These are phyloP conservation scores for Spathaspora hagerdaliae DNA, from an alignment of 805 yeast genomes.

Conservation along the genomic window DNA sequence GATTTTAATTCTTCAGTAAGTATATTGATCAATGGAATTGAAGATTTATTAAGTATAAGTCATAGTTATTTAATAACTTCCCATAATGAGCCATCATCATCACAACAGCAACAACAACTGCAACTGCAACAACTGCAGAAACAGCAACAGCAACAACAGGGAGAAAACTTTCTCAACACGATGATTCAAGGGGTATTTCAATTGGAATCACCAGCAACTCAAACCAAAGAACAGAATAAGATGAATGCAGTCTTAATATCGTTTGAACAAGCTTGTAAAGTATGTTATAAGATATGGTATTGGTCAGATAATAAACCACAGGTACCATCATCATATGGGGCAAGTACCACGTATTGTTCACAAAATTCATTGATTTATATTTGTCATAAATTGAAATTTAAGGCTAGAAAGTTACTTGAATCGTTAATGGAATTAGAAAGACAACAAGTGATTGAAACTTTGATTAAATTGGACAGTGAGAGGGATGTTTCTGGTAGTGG, in stretches of 20 bases:
- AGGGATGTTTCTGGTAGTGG: too few species aligned
- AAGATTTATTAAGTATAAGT: slow-evolving; percentile 56
- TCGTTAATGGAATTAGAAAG: slow-evolving; percentile 65
- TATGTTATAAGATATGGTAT: slow-evolving; percentile 65
- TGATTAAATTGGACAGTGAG: slow-evolving; percentile 40
- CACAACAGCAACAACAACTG: background rate
- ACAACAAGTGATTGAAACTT: slow-evolving; percentile 63
- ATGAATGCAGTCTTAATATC: slow-evolving; percentile 57
- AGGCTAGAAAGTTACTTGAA: slow-evolving; percentile 63
- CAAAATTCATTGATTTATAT: slow-evolving; percentile 31
- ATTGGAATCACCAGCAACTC: slow-evolving; percentile 57
- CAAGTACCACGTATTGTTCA: slow-evolving; percentile 1
- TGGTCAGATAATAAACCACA: slow-evolving; percentile 50
- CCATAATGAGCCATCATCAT: slow-evolving; percentile 9
- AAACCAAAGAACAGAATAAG: slow-evolving; percentile 49
- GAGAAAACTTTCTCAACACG: slow-evolving; percentile 50
- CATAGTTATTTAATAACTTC: slow-evolving; percentile 51
- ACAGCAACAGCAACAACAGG: background rate
- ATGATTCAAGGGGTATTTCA: slow-evolving; percentile 78
- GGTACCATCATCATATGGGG: background rate
- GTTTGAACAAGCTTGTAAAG: slow-evolving; percentile 54
- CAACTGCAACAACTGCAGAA: background rate
- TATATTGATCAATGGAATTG: slow-evolving; percentile 57
- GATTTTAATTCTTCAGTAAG: slow-evolving; percentile 42
- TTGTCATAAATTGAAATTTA: slow-evolving; percentile 61